Evolutionary conservation across 208 protist species (phyloP).

Genomic region (Crithidia acanthocephali): DNA sequence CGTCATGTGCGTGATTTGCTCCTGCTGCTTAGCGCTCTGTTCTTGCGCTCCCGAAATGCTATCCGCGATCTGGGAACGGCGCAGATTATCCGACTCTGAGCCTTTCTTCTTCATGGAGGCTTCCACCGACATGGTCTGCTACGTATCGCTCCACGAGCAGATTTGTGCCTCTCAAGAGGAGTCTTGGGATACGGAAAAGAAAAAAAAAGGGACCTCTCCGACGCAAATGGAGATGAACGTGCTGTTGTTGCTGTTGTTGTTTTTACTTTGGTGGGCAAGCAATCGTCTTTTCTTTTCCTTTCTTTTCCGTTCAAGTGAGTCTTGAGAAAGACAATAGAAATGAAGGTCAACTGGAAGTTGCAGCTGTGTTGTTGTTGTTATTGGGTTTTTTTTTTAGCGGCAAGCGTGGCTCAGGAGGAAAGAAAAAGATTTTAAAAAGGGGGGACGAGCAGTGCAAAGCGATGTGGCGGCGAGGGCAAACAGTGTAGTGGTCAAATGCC

Average conservation of each 20-base stretch:
- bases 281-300: too few species aligned
- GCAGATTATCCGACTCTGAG: conserved; percentile 45
- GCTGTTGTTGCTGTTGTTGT: too few species aligned
- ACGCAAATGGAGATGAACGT: too few species aligned
- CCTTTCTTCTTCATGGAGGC: conserved; percentile 23
- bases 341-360: background rate
- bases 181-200: too few species aligned
- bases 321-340: background rate
- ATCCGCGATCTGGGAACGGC: conserved; percentile 68
- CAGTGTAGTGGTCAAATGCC: background rate
- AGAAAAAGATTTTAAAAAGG: too few species aligned
- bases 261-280: too few species aligned
- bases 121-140: conserved; percentile 24
- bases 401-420: too few species aligned
- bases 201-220: too few species aligned
- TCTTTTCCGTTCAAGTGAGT: background rate
- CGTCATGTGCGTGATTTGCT: conserved; percentile 71
- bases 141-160: background rate
- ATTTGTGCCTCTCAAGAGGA: too few species aligned
- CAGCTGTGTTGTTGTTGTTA: too few species aligned
- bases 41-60: conserved; percentile 61
- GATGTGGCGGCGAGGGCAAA: background rate
- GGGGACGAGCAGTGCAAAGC: background rate
- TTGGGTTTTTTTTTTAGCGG: too few species aligned
- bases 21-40: conserved; percentile 74